Evolutionary conservation across 768 basidiomycete genomes (phyloP).

Genomic region (Nidularia pulvinata): DNA sequence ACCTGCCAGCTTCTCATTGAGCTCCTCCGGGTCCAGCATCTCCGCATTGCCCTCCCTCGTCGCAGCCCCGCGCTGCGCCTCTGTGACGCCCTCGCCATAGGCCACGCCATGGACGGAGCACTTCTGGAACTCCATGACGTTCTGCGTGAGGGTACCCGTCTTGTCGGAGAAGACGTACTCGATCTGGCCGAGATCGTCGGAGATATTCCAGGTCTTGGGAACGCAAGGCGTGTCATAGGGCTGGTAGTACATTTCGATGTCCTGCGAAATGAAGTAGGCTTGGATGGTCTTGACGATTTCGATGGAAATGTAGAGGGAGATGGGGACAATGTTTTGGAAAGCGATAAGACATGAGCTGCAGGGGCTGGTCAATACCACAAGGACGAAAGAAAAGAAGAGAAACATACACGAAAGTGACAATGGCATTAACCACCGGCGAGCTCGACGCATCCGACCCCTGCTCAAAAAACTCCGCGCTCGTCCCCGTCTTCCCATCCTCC

Average conservation of each 20-base stretch:
- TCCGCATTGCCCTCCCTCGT: slow-evolving; percentile 77
- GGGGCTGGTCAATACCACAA: not conserved
- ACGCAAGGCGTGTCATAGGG: slow-evolving; percentile 87
- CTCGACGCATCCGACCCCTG: slow-evolving; percentile 58
- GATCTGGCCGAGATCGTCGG: slow-evolving; percentile 98
- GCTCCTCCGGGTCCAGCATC: slow-evolving; percentile 66
- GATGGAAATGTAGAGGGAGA: slow-evolving; percentile 96
- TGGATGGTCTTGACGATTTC: slow-evolving; percentile 99
- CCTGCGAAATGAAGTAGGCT: slow-evolving; percentile 95
- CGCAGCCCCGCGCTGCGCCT: slow-evolving; percentile 92
- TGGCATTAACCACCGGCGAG: slow-evolving; percentile 65
- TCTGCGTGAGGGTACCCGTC: slow-evolving; percentile 97
- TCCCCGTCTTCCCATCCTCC: slow-evolving; percentile 55
- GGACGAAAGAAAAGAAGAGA: slow-evolving; percentile 1
- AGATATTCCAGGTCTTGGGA: slow-evolving; percentile 98
- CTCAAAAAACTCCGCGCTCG: slow-evolving; percentile 78
- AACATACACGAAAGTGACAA: slow-evolving; percentile 88
- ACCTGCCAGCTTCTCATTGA: slow-evolving; percentile 58
- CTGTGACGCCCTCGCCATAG: slow-evolving; percentile 95
- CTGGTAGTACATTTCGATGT: slow-evolving; percentile 95
- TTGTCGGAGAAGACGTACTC: slow-evolving; percentile 93
- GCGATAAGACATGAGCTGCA: slow-evolving; percentile 88
- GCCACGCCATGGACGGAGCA: slow-evolving; percentile 83
- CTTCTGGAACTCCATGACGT: slow-evolving; percentile 98
- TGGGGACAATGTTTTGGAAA: slow-evolving; percentile 97